Conservation (phyloP, 345 rosid species). For the Limnanthes douglasii region DNA sequence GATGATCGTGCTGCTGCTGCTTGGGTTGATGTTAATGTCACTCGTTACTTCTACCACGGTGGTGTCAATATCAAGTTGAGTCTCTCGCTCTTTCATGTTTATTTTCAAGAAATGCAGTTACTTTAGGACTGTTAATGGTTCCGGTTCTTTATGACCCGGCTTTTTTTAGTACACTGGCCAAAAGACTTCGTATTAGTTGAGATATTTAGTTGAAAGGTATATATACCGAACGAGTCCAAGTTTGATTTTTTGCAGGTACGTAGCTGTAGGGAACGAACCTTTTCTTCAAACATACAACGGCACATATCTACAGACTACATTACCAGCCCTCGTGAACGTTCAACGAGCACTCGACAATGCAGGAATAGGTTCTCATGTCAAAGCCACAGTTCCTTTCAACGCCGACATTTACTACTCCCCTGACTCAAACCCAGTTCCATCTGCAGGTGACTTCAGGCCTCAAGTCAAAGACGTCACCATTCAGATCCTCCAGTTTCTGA, state of each 20-base stretch:
- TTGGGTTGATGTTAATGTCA: conserved; percentile 67
- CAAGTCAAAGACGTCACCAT: conserved; percentile 38
- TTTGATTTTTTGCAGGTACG: conserved; percentile 23
- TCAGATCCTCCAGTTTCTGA: conserved; percentile 38
- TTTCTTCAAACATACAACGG: conserved; percentile 50
- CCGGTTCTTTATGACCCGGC: no score
- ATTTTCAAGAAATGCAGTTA: no score
- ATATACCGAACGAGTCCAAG: no score
- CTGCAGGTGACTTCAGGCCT: conserved; percentile 57
- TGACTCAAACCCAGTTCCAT: conserved; percentile 35
- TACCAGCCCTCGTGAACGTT: conserved; percentile 58
- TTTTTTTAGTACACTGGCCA: no score
- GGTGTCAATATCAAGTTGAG: conserved; percentile 59
- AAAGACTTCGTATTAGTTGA: no score
- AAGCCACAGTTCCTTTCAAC: conserved; percentile 59
- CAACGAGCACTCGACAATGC: conserved; percentile 57
- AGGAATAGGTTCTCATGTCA: conserved; percentile 21
- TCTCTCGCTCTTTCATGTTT: not conserved
- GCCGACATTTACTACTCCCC: conserved; percentile 57
- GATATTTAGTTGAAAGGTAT: no score
- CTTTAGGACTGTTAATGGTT: no score
- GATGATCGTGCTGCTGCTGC: conserved; percentile 35
- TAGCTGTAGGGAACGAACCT: conserved; percentile 79
- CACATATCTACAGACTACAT: conserved; percentile 23
- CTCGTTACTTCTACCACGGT: conserved; percentile 31